Evolutionary conservation across 73 alveolate genomes (phyloP), one percentile per base, ranked within the genome.

Genomic region (Stentor coeruleus): DNA sequence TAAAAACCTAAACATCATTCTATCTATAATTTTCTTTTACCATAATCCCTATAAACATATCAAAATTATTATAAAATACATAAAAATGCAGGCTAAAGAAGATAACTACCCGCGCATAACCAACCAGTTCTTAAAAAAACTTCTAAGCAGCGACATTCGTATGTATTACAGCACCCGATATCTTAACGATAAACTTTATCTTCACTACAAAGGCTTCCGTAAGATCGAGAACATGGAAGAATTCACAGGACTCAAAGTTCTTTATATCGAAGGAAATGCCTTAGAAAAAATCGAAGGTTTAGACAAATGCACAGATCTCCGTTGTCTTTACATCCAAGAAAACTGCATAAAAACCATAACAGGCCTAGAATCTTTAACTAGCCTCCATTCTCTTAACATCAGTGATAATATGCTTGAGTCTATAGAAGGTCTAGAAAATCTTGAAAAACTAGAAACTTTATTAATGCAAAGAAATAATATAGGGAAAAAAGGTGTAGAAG

Each of bases 161-260:
- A 82, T 89, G 2, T 98, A 98, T 93, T 98, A 98, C 85, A 82
- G 97, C 76, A 96, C 99, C 2, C 96, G 95, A 81, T 97, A 97
- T 74, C 92, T 97, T 60, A 97, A 97, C 84, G 99, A 96, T 84
- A 92, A 93, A 83, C 94, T 97, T 58, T 97, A 95, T 86, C 91
- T 97, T 30, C 99, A 96, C 89, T 96, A 92, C 77, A 96, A 97
- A 86, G 98, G 98, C 3, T 93, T 93, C 59, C 79, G 84, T 3
- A 93, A 93, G 84, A 93, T 97, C 35, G 99, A 97, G 86, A 97
- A 96, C 59, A 87, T 97, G 20, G 98, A 96, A 74, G 92, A 87
- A 35, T 95, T 96, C 86, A 93, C 97, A 33, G 97, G 97, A 84
- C 88, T 96, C 83, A 89, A 93, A 42, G 94, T 97, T 4, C 91